Evolutionary conservation across 73 alveolate genomes (phyloP).

Genomic region (Paramecium sexaurelia): DNA sequence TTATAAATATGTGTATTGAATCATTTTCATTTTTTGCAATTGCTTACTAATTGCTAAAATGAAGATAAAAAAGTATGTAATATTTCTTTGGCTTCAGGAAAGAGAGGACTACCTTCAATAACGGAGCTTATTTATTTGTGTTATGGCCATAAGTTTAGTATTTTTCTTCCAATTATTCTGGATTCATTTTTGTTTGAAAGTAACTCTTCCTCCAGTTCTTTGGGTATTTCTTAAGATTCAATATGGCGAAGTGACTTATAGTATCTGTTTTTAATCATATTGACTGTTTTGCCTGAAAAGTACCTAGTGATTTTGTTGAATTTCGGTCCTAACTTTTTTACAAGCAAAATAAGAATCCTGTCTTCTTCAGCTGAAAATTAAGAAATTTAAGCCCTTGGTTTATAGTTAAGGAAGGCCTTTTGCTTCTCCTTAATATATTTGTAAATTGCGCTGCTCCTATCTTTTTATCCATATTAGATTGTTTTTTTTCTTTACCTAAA

Average conservation of each 20-base stretch:
- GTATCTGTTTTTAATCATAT: conserved; percentile 43
- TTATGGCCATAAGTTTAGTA: neutral
- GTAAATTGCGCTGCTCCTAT: neutral
- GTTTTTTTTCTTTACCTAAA: neutral
- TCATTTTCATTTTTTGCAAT: neutral
- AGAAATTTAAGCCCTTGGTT: neutral
- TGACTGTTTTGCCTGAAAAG: conserved; percentile 33
- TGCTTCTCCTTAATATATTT: neutral
- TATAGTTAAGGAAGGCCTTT: neutral
- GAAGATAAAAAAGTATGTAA: neutral
- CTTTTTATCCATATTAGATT: neutral
- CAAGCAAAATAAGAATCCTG: neutral
- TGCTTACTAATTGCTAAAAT: neutral
- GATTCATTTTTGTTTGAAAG: neutral
- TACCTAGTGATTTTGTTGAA: neutral
- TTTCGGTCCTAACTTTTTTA: conserved; percentile 15
- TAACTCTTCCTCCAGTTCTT: neutral
- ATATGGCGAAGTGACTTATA: conserved; percentile 1
- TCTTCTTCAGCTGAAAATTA: conserved; percentile 21
- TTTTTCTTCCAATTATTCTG: neutral
- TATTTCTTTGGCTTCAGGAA: conserved; percentile 1
- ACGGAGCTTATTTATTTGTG: neutral
- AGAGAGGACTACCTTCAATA: neutral
- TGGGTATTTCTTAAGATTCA: neutral
- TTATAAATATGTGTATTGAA: neutral